Percentiles rank a stretch among this genome's conserved stretches.
Conservation (phyloP, 2,329 filamentous ascomycete genomes). For the Teratosphaeria gauchensis region DNA sequence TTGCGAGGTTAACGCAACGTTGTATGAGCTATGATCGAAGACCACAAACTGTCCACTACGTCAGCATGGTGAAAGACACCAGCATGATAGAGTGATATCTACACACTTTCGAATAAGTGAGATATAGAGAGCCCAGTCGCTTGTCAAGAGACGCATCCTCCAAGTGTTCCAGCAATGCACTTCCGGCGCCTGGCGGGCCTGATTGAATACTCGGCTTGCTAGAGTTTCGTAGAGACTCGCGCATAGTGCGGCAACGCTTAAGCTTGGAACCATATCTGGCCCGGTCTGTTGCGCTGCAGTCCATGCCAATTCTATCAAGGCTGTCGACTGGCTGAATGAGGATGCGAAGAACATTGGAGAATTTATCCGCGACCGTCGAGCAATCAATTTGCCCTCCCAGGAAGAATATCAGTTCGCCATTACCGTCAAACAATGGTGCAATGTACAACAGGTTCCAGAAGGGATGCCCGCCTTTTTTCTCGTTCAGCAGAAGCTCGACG, state of each 20-base stretch:
- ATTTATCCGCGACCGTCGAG: constrained; percentile 43
- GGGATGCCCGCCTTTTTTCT: constrained; percentile 41
- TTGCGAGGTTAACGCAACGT: constrained; percentile 39
- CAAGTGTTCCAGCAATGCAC: constrained; percentile 28
- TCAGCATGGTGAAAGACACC: not conserved
- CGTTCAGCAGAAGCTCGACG: constrained; percentile 44
- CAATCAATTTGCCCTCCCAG: constrained; percentile 51
- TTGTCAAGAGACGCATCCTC: constrained; percentile 27
- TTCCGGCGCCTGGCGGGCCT: constrained; percentile 31
- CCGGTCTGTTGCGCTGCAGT: not conserved
- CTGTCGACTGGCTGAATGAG: constrained; percentile 19
- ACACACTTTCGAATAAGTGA: constrained; percentile 35
- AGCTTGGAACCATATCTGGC: not conserved
- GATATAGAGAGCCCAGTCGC: constrained; percentile 35
- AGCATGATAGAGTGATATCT: not conserved
- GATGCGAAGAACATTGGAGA: constrained; percentile 43
- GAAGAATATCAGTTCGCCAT: constrained; percentile 43
- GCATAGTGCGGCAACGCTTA: not conserved
- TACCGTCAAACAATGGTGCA: constrained; percentile 41
- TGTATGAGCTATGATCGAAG: constrained; percentile 29
- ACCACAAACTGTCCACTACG: constrained; percentile 29
- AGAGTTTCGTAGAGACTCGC: constrained; percentile 2
- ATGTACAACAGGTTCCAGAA: constrained; percentile 51
- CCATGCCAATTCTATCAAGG: not conserved
- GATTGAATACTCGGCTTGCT: not conserved